Evolutionary conservation across 2,329 filamentous ascomycete genomes (phyloP).

Genomic region (Exophiala mesophila): DNA sequence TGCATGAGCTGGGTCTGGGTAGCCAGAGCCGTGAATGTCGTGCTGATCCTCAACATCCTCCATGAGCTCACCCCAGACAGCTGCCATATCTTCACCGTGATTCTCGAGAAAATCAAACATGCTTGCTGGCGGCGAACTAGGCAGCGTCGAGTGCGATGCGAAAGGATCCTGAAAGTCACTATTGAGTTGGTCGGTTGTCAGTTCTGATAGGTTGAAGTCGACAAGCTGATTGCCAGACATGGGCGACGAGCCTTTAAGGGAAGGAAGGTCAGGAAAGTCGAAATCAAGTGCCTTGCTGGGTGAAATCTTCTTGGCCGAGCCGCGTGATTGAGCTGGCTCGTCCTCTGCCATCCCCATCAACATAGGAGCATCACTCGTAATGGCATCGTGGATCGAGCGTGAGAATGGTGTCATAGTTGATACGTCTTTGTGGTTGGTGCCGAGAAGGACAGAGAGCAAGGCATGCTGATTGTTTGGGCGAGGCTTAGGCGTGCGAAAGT

Average conservation of each 20-base stretch:
- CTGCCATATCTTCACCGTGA: constrained; percentile 10
- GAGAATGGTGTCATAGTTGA: constrained; percentile 27
- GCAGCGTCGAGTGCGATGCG: constrained; percentile 41
- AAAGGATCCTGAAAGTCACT: constrained; percentile 39
- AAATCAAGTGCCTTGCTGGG: constrained; percentile 30
- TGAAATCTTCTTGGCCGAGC: constrained; percentile 45
- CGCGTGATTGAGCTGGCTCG: constrained; percentile 3
- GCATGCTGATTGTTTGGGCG: constrained; percentile 15
- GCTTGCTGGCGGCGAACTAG: constrained; percentile 40
- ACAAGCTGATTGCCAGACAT: constrained; percentile 16
- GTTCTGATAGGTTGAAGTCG: constrained; percentile 21
- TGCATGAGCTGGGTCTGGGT: constrained; percentile 12
- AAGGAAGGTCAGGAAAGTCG: constrained; percentile 37
- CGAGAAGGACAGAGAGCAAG: constrained; percentile 18
- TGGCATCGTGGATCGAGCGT: constrained; percentile 24
- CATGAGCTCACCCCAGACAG: constrained; percentile 16
- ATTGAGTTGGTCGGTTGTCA: constrained; percentile 26
- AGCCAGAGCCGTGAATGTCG: constrained; percentile 7
- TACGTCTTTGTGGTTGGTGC: constrained; percentile 17
- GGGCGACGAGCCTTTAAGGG: constrained; percentile 25
- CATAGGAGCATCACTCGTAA: constrained; percentile 16
- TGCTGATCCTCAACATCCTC: constrained; percentile 6
- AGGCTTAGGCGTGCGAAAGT: constrained; percentile 23
- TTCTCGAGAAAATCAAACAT: constrained; percentile 26
- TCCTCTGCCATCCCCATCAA: constrained; percentile 7